Conservation (phyloP, 805 yeast species). For the Metschnikowia rubicola region DNA sequence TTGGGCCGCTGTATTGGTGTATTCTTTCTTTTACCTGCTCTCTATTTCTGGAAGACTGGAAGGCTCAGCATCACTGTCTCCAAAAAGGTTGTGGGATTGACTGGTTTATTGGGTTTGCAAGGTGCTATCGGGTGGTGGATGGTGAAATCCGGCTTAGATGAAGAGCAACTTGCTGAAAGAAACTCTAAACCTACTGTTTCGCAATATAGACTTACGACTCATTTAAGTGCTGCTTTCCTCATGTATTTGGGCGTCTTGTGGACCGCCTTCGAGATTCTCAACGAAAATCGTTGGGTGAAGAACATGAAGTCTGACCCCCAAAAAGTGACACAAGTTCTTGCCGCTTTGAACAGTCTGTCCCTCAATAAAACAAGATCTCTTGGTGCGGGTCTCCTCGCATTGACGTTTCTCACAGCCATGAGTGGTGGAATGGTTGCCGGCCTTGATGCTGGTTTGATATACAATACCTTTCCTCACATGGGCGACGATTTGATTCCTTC, state of each 20-base stretch:
- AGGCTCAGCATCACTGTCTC: constrained; percentile 59
- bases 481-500: constrained; percentile 81
- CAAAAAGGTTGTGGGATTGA: constrained; percentile 63
- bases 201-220: constrained; percentile 90
- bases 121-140: constrained; percentile 99
- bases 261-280: constrained; percentile 81
- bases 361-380: constrained; percentile 54
- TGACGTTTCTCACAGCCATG: constrained; percentile 89
- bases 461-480: constrained; percentile 96
- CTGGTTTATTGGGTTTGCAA: constrained; percentile 82
- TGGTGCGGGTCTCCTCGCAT: constrained; percentile 54
- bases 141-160: constrained; percentile 94
- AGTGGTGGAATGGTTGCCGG: constrained; percentile 99
- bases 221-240: constrained; percentile 86
- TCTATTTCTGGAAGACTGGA: constrained; percentile 68
- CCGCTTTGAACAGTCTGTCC: constrained; percentile 58
- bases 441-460: constrained; percentile 93
- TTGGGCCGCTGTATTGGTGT: constrained; percentile 90
- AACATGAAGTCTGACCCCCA: constrained; percentile 46
- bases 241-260: constrained; percentile 86
- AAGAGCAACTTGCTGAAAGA: constrained; percentile 69
- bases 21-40: constrained; percentile 78
- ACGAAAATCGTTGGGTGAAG: constrained; percentile 65
- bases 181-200: constrained; percentile 96
- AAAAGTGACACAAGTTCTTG: constrained; percentile 50